Base-by-base conservation (phyloP, 2,329 filamentous ascomycete species). In the Tolypocladium cylindrosporum region DNA sequence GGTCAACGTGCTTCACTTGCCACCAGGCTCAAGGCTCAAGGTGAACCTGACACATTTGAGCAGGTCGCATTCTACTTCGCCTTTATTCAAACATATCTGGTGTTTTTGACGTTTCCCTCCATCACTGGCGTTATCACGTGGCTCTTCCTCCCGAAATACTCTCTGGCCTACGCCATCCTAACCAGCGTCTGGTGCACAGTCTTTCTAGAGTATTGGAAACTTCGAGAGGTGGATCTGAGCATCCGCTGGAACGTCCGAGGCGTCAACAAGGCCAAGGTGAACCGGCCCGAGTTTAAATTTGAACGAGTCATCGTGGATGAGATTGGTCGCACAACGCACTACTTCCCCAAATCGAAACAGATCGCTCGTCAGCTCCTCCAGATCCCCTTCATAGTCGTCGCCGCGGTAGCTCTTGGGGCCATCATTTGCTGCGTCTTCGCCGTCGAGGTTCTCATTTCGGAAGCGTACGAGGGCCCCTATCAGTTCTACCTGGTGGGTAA, bases 201-300 rank as follows among this genome's bases (percentile, higher is more conserved):
- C 4, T 91, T 91, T 62, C 80, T 90, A 14, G 89, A 92, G 66
- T 91, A 85, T 69, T 92, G 89, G 89, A 91, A 89, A 71, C 82
- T 90, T 53, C 84, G 87, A 61, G 86, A 92, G 67, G 74, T 80
- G 4, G 88, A 92, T 62, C 77, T 92, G 1, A 81, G 82, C 55
- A 79, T 91, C 24, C 81, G 88, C 52, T 92, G 89, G 89, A 80
- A 82, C 24, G 88, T 90, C 9, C 82, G 82, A 56, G 85, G 86
- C 10, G 85, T 91, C 4, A 84, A 83, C 6, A 77, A 75, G 40
- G 82, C 90, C 57, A 87, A 90, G 63, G 77, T 80, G 48, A 86
- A 85, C 62, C 78, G 88, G 10, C 78, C 79, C 14, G 79, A 87
- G 56, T 91, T 89, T 69, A 71, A 77, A 58, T 83, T 83, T 63